Evolutionary conservation across 2,329 filamentous ascomycete genomes (phyloP).

Genomic region (Phialocephala subalpina): DNA sequence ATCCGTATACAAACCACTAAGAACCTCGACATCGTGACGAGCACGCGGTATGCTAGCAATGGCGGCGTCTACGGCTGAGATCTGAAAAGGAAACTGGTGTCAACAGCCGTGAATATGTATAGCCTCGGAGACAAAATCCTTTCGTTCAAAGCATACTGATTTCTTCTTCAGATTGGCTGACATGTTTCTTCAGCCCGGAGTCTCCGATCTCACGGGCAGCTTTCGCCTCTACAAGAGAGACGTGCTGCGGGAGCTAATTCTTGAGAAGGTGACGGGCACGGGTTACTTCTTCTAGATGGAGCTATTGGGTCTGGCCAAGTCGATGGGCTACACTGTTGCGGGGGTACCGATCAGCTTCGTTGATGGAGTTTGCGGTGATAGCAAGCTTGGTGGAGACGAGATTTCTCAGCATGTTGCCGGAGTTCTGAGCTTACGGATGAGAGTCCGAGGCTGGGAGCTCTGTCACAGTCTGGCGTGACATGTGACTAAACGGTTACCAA

Average conservation of each 20-base stretch:
- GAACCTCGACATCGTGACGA: constrained; percentile 95
- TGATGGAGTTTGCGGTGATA: constrained; percentile 92
- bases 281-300: constrained; percentile 99
- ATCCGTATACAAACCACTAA: constrained; percentile 65
- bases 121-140: too few relatives aligned
- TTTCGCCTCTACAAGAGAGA: constrained; percentile 94
- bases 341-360: constrained; percentile 98
- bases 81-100: constrained; percentile 86
- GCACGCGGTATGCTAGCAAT: constrained; percentile 89
- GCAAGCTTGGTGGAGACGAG: constrained; percentile 92
- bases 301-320: constrained; percentile 97
- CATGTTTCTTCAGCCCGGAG: constrained; percentile 88
- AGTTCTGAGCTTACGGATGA: constrained; percentile 78
- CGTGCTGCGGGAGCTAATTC: constrained; percentile 83
- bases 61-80: constrained; percentile 97
- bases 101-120: constrained; percentile 85
- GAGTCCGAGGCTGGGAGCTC: constrained; percentile 59
- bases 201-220: constrained; percentile 93
- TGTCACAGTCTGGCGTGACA: too few relatives aligned
- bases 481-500: too few relatives aligned
- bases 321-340: constrained; percentile 90
- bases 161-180: constrained; percentile 68
- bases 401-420: constrained; percentile 96
- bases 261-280: constrained; percentile 89
- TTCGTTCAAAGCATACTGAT: too few relatives aligned